A percentile compares a stretch with the other conserved stretches of the same genome.
These are phyloP conservation scores for Lasiodiplodia hormozganensis DNA, from an alignment of 2,329 filamentous ascomycete species.

Conservation along the genomic window DNA sequence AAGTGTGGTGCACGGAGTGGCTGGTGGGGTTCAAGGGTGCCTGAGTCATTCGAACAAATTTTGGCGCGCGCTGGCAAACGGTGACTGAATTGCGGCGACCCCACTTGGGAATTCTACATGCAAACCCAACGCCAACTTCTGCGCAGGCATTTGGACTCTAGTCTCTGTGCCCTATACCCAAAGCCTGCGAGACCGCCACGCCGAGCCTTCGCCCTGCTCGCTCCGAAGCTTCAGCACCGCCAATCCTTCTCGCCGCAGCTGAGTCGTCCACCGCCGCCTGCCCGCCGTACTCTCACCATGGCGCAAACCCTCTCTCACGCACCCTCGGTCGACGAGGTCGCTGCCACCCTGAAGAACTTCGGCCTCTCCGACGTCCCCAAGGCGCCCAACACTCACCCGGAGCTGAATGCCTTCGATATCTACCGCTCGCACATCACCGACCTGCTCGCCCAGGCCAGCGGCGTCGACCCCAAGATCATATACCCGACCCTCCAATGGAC, in stretches of 20 bases:
- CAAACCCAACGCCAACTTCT: conserved; percentile 14
- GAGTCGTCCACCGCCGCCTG: not conserved
- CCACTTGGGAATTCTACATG: conserved; percentile 19
- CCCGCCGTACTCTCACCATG: conserved; percentile 18
- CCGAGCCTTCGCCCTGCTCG: conserved; percentile 7
- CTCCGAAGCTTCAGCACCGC: conserved; percentile 7
- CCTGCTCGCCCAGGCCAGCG: conserved; percentile 71
- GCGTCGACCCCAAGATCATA: conserved; percentile 73
- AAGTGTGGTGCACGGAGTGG: conserved; percentile 10
- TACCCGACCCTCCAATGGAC: conserved; percentile 82
- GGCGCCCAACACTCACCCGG: conserved; percentile 59
- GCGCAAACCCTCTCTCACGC: conserved; percentile 15
- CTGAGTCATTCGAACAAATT: conserved; percentile 19
- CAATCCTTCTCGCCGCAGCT: conserved; percentile 2
- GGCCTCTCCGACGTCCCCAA: conserved; percentile 49
- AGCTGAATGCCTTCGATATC: conserved; percentile 77
- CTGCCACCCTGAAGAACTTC: conserved; percentile 44
- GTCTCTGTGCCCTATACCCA: not conserved
- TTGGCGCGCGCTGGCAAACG: conserved; percentile 8
- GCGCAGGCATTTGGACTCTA: conserved; percentile 16
- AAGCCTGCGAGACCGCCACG: conserved; percentile 6
- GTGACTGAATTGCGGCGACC: conserved; percentile 21
- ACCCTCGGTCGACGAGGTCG: conserved; percentile 44
- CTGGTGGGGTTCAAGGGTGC: not conserved
- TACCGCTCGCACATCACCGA: conserved; percentile 80